Conservation (phyloP, 2,329 filamentous ascomycete species). For the Penicillium sp. region DNA sequence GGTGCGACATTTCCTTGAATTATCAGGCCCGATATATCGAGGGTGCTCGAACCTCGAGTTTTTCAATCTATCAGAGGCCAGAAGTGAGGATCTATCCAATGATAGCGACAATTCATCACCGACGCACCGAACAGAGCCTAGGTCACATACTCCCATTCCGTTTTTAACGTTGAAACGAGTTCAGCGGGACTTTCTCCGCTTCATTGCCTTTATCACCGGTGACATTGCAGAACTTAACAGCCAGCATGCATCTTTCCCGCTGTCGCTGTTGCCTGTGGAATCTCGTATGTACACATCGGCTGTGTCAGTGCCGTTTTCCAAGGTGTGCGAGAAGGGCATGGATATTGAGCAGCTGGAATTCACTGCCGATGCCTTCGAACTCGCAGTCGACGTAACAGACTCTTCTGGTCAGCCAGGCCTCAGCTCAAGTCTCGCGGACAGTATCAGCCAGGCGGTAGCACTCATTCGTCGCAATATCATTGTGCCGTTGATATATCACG, state of each 20-base stretch:
- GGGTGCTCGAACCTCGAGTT: slow-evolving; percentile 73
- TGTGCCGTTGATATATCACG: slow-evolving; percentile 58
- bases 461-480: slow-evolving; percentile 64
- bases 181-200: slow-evolving; percentile 68
- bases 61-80: slow-evolving; percentile 67
- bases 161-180: slow-evolving; percentile 68
- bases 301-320: slow-evolving; percentile 60
- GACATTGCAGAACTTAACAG: slow-evolving; percentile 32
- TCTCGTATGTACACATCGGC: slow-evolving; percentile 66
- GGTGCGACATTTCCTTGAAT: slow-evolving; percentile 58
- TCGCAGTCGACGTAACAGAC: slow-evolving; percentile 51
- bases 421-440: slow-evolving; percentile 43
- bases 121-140: slow-evolving; percentile 36
- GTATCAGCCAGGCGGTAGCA: slow-evolving; percentile 60
- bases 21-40: slow-evolving; percentile 55
- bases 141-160: slow-evolving; percentile 50
- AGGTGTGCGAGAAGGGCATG: slow-evolving; percentile 54
- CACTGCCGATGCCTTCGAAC: slow-evolving; percentile 67
- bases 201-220: slow-evolving; percentile 61
- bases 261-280: slow-evolving; percentile 62
- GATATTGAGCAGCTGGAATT: slow-evolving; percentile 66
- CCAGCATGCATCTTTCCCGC: slow-evolving; percentile 55
- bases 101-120: slow-evolving; percentile 29
- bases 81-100: slow-evolving; percentile 27
- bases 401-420: slow-evolving; percentile 32